Evolutionary conservation across 2,329 filamentous ascomycete genomes (phyloP).

Genomic region (Cyclaneusma minus): DNA sequence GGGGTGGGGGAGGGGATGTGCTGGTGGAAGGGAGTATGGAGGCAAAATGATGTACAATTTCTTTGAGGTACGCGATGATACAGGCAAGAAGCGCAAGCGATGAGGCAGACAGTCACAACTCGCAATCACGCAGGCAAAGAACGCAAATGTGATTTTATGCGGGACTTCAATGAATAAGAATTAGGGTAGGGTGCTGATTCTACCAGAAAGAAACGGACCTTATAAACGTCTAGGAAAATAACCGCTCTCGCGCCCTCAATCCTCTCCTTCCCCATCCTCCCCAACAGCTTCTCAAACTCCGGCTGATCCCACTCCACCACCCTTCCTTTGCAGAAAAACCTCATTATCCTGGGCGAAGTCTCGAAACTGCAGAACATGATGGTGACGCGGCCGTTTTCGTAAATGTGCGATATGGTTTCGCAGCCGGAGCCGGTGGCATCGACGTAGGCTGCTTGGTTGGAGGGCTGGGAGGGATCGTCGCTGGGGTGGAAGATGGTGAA

Average conservation of each 20-base stretch:
- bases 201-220: slow-evolving; percentile 26
- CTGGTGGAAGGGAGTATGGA: no score
- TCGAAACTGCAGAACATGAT: slow-evolving; percentile 60
- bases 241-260: slow-evolving; percentile 40
- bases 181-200: no score
- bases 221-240: slow-evolving; percentile 43
- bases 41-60: no score
- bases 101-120: no score
- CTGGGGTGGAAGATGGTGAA: slow-evolving; percentile 39
- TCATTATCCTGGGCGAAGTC: slow-evolving; percentile 40
- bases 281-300: slow-evolving; percentile 27
- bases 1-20: no score
- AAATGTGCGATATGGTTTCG: slow-evolving; percentile 61
- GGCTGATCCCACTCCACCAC: slow-evolving; percentile 44
- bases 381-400: slow-evolving; percentile 63
- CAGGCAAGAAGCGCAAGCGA: no score
- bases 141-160: no score
- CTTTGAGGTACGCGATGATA: no score
- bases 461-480: no score
- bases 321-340: slow-evolving; percentile 42
- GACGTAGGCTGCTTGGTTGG: slow-evolving; percentile 50
- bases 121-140: no score
- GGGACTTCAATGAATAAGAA: no score
- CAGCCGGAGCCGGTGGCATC: slow-evolving; percentile 61
- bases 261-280: slow-evolving; percentile 26